A percentile compares a stretch with the other conserved stretches of the same genome.
These are phyloP conservation scores for Fabrea salina DNA, from an alignment of 169 alveolate genomes.

Conservation along the genomic window DNA sequence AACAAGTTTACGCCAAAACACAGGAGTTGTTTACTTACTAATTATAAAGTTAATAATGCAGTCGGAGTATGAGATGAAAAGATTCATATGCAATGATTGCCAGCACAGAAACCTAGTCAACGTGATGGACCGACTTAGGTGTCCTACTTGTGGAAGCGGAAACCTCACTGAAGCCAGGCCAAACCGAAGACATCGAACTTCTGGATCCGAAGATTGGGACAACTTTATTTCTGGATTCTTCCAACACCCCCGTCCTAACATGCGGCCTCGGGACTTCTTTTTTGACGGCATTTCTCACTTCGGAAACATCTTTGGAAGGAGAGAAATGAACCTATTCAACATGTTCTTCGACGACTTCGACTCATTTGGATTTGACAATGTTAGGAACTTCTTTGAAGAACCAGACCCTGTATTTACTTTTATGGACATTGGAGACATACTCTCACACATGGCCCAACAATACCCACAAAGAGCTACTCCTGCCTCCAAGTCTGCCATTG, in stretches of 20 bases:
- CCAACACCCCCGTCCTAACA: not conserved
- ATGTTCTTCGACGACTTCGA: not conserved
- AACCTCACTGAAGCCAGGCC: not conserved
- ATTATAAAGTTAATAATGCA: no score
- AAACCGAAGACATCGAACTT: not conserved
- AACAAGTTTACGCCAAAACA: not conserved
- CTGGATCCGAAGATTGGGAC: not conserved
- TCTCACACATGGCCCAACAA: conserved; percentile 3
- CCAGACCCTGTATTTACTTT: not conserved
- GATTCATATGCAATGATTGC: not conserved
- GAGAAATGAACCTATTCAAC: not conserved
- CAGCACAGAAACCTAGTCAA: not conserved
- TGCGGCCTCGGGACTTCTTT: not conserved
- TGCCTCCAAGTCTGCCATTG: no score
- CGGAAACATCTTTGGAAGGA: not conserved
- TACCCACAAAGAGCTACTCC: not conserved
- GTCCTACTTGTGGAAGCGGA: not conserved
- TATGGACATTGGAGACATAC: conserved; percentile 8
- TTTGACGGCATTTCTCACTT: not conserved
- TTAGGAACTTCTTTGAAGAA: not conserved
- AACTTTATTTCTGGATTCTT: not conserved
- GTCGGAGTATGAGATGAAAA: conserved; percentile 9
- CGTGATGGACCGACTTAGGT: not conserved
- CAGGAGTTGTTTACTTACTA: no score
- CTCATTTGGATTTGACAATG: not conserved